phyloP scores from a whole-genome alignment of 2,329 filamentous ascomycete genomes.

The Phaeomoniella chlamydospora region DNA sequence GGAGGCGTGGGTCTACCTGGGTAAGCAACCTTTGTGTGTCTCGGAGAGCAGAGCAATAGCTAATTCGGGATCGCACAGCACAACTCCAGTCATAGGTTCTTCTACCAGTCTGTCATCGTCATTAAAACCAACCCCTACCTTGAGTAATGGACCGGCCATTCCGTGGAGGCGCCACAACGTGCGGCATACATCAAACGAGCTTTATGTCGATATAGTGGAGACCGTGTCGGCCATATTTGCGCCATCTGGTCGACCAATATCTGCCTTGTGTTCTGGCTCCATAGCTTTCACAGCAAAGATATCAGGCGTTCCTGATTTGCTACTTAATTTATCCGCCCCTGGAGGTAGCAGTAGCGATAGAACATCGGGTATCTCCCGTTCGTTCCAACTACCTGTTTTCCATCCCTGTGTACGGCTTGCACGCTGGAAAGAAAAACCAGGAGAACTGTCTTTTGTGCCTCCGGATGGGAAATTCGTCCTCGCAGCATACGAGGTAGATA shows the following conservation, averaged over 20 bases:
- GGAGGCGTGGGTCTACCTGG: constrained; percentile 75
- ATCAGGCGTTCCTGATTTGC: constrained; percentile 83
- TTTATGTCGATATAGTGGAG: constrained; percentile 93
- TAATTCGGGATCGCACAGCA: constrained; percentile 14
- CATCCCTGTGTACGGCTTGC: constrained; percentile 86
- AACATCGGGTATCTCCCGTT: constrained; percentile 37
- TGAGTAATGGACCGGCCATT: constrained; percentile 38
- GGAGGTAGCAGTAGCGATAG: constrained; percentile 55
- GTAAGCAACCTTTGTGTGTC: constrained; percentile 24
- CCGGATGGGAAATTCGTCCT: constrained; percentile 90
- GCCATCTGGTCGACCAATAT: constrained; percentile 74
- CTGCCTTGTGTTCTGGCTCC: constrained; percentile 78
- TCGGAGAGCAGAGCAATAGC: too few relatives aligned
- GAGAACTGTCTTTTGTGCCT: constrained; percentile 88
- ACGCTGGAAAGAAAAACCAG: constrained; percentile 78
- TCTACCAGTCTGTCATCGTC: constrained; percentile 24
- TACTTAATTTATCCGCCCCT: constrained; percentile 64
- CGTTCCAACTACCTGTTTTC: constrained; percentile 82
- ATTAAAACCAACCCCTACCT: constrained; percentile 13
- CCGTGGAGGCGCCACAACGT: constrained; percentile 90
- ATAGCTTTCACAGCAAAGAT: constrained; percentile 94
- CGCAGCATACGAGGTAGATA: constrained; percentile 84
- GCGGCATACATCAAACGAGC: constrained; percentile 87
- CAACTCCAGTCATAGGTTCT: constrained; percentile 24
- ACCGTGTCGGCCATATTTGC: constrained; percentile 76